Base-by-base conservation (phyloP, 306 rosid genomes). In the Gastrolobium villosum region DNA sequence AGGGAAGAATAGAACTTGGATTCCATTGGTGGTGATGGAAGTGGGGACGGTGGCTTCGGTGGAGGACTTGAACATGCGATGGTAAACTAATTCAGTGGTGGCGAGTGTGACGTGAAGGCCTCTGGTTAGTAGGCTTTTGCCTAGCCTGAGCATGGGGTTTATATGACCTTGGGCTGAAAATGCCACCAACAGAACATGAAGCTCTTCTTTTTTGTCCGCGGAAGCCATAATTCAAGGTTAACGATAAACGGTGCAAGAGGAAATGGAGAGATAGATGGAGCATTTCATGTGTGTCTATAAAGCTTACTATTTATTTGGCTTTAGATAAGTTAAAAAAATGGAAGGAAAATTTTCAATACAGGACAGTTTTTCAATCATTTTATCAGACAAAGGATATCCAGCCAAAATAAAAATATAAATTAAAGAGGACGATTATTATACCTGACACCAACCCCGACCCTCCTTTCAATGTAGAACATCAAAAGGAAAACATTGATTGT, bases 31-130 rank as follows among this genome's bases (percentile, higher is more conserved):
- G 78, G 76, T 72, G 20, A 67, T 10, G 1, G 77, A 64, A 4
- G 73, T 4, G 13, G 89, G 85, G 54, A 76, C 36, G 3, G 87
- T 10, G 76, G 39, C 10, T n/a, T n/a, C 4, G 52, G 82, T 3
- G 30, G 88, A 7, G 68, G 74, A 4, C 10, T 69, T 68, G 73
- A 77, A 55, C 30, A 74, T 28, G 5, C 89, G 91, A 63, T 82
- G 84, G 78, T 85, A 83, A 6, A 85, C 81, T 15, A 80, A 5
- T 59, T 77, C 80, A 13, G 91, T 85, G 72, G 88, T 83, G 82
- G 91, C 91, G n/a, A 87, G 86, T 4, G 89, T 79, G 64, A 85
- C 91, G 3, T 80, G 77, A 10, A 87, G 87, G 80, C 87, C 87
- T 78, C 54, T 83, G 48, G 78, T 64, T 8, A 82, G 37, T 0